These are phyloP conservation scores for Plantago elongata DNA, from an alignment of 257 asterid species.

Conservation along the genomic window DNA sequence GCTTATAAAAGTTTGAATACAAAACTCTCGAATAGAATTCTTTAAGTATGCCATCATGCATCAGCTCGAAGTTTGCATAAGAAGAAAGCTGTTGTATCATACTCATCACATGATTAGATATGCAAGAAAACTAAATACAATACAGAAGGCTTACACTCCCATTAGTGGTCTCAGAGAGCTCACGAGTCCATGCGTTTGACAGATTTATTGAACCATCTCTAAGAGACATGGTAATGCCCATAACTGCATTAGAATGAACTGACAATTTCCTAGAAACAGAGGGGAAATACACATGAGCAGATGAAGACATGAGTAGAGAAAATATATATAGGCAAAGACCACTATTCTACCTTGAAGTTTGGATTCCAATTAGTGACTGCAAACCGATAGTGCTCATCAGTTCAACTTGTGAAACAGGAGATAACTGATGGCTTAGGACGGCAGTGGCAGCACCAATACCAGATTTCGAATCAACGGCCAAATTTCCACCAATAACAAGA, in stretches of 20 bases:
- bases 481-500: conserved; percentile 74
- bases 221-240: conserved; percentile 77
- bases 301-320: conserved; percentile 9
- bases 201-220: conserved; percentile 90
- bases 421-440: conserved; percentile 66
- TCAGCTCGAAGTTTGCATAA: conserved; percentile 4
- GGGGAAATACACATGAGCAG: conserved; percentile 13
- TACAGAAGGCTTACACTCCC: conserved; percentile 57
- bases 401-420: conserved; percentile 71
- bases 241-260: conserved; percentile 67
- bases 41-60: no score
- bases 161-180: conserved; percentile 63
- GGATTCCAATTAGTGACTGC: conserved; percentile 75
- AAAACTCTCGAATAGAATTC: neutral
- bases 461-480: conserved; percentile 59
- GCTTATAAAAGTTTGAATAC: conserved; percentile 6
- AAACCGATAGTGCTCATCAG: conserved; percentile 73
- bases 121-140: neutral
- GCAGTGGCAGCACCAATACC: conserved; percentile 87
- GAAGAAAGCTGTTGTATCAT: conserved; percentile 4
- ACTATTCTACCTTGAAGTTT: conserved; percentile 63
- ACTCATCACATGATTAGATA: neutral
- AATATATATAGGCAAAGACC: conserved; percentile 9
- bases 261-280: conserved; percentile 65
- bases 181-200: conserved; percentile 87